Percentiles rank a stretch among this genome's conserved stretches.
Evolutionary conservation across 2,329 filamentous ascomycete species (phyloP).

Genomic region (Peltaster fructicola): DNA sequence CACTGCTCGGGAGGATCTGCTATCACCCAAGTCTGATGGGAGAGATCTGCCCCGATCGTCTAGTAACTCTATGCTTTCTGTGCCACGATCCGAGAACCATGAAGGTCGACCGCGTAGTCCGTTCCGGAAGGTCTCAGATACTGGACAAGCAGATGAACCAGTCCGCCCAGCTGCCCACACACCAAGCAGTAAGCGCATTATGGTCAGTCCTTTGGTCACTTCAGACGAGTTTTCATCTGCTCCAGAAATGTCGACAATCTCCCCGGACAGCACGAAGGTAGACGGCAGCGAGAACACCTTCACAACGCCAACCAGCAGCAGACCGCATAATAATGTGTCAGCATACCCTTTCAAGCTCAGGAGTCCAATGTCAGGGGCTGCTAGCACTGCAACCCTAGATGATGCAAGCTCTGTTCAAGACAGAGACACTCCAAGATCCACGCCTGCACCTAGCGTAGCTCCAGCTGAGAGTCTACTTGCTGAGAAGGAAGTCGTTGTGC

Average conservation of each 20-base stretch:
- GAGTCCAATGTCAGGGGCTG: slow-evolving; percentile 15
- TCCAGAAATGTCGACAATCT: slow-evolving; percentile 6
- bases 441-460: neutral
- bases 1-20: slow-evolving; percentile 1
- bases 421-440: neutral
- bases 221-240: slow-evolving; percentile 8
- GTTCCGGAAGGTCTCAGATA: slow-evolving; percentile 10
- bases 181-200: slow-evolving; percentile 4
- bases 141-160: slow-evolving; percentile 7
- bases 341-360: slow-evolving; percentile 56
- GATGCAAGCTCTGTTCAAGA: slow-evolving; percentile 14
- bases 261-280: slow-evolving; percentile 9
- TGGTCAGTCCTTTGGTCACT: slow-evolving; percentile 3
- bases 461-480: slow-evolving; percentile 1
- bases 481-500: slow-evolving; percentile 4
- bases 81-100: neutral
- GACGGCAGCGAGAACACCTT: slow-evolving; percentile 25
- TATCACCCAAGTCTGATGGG: neutral
- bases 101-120: slow-evolving; percentile 8
- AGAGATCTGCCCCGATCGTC: neutral
- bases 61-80: neutral
- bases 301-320: slow-evolving; percentile 37
- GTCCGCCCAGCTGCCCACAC: slow-evolving; percentile 3
- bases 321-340: slow-evolving; percentile 50
- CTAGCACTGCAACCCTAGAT: slow-evolving; percentile 3